Evolutionary conservation across 768 basidiomycete genomes (phyloP), one percentile per base, ranked within the genome.

Genomic region (Naganishia antarctica): DNA sequence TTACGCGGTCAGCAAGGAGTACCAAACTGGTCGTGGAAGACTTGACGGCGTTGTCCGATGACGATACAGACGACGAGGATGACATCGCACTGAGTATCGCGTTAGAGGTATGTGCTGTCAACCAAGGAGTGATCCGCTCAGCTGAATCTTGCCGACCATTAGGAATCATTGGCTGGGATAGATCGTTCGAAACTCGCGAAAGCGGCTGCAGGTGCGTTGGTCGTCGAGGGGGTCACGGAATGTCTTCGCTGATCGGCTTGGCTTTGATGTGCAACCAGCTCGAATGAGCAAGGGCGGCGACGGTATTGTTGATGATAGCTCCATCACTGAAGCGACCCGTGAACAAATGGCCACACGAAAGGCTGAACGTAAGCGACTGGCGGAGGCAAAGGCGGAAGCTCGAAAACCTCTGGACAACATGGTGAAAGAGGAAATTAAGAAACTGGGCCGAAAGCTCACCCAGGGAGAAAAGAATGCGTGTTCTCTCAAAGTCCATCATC

Each of bases 401-500:
- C 32, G 37, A 37, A 57, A 57, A 40, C 68, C 65, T 32, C 48
- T 68, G 44, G 70, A 69, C 69, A 70, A 69, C 41, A 68, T 70
- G 59, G 71, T 76, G 62, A 69, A 75, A 64, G 80, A 74, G 44
- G 71, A 89, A 69, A 77, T 79, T 51, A 70, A 77, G 63, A 81
- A 86, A 71, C 79, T 91, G 11, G 89, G 90, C 9, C 83, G 91
- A 28, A 84, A 81, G 69, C 78, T 94, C 68, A 90, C 89, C 13
- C 81, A 75, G 66, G 74, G 74, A 11, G 76, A 79, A 70, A 75
- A 70, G 71, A 79, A 84, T 76, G 86, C 89, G 73, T 63, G 84
- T 74, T 40, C 60, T 18, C 51, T 72, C 21, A 65, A 82, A 26
- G 82, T 79, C 70, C 80, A 88, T 73, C 93, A 94, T 73, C 86